phyloP scores from a whole-genome alignment of 306 rosid species.

The Carpinus fangiana region DNA sequence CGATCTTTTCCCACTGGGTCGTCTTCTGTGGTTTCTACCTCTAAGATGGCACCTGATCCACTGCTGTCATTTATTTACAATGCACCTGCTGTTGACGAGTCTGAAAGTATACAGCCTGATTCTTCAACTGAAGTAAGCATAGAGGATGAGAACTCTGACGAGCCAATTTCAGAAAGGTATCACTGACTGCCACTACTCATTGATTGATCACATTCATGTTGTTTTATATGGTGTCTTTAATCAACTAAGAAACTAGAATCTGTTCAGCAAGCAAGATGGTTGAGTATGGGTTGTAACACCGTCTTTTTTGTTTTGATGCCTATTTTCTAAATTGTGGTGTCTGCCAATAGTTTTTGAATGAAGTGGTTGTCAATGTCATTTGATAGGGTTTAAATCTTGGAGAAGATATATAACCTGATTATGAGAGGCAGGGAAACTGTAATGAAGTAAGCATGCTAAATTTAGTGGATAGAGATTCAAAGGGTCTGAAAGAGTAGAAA shows the following conservation, averaged over 20 bases:
- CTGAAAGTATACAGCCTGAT: conserved; percentile 34
- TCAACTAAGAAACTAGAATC: conserved; percentile 9
- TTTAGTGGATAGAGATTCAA: background rate
- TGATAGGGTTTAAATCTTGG: background rate
- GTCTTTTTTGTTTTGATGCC: background rate
- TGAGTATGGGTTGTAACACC: background rate
- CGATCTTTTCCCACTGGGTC: conserved; percentile 35
- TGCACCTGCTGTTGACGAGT: conserved; percentile 24
- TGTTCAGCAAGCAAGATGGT: conserved; percentile 11
- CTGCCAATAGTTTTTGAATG: background rate
- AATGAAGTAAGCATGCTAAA: background rate
- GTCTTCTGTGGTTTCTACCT: conserved; percentile 45
- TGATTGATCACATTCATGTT: background rate
- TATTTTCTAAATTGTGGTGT: background rate
- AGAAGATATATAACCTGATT: background rate
- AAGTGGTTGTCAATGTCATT: background rate
- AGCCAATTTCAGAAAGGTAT: conserved; percentile 51
- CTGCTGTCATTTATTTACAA: conserved; percentile 53
- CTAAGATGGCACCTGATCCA: conserved; percentile 52
- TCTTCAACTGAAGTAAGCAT: conserved; percentile 47
- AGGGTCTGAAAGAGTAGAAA: background rate
- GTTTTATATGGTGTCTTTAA: background rate
- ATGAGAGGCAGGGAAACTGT: background rate
- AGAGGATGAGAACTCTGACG: conserved; percentile 42
- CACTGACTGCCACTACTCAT: background rate